Conservation (phyloP, 2,329 filamentous ascomycete genomes). For the Epichloe brachyelytri region DNA sequence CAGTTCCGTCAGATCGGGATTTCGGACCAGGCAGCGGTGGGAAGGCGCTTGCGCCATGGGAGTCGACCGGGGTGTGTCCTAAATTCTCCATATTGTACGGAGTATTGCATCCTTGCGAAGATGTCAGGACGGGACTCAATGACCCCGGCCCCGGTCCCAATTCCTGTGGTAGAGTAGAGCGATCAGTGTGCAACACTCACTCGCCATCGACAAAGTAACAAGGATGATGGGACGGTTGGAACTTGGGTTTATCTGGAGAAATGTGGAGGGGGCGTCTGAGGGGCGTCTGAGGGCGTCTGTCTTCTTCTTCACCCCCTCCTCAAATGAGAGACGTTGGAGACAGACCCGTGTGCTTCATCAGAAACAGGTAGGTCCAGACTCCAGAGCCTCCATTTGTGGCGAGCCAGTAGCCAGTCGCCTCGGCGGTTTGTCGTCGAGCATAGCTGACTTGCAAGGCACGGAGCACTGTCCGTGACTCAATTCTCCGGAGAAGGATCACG, state of each 20-base stretch:
- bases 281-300: too few relatives aligned
- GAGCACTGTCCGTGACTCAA: neutral
- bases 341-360: neutral
- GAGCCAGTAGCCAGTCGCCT: neutral
- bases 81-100: conserved; percentile 5
- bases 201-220: too few relatives aligned
- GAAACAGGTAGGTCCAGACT: too few relatives aligned
- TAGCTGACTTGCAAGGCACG: neutral
- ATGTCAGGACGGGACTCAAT: neutral
- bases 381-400: too few relatives aligned
- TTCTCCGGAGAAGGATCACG: neutral
- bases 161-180: too few relatives aligned
- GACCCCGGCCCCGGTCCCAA: neutral
- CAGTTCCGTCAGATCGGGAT: conserved; percentile 4
- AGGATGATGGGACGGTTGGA: conserved; percentile 1
- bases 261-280: neutral
- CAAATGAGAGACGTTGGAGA: neutral
- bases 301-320: too few relatives aligned
- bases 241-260: conserved; percentile 6
- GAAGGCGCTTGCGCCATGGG: conserved; percentile 2
- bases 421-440: neutral
- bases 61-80: conserved; percentile 4
- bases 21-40: conserved; percentile 1
- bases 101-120: neutral
- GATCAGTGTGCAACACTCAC: neutral